Evolutionary conservation across 2,329 filamentous ascomycete species (phyloP), one percentile per base, ranked within the genome.

Genomic region (Penicillium sp.): DNA sequence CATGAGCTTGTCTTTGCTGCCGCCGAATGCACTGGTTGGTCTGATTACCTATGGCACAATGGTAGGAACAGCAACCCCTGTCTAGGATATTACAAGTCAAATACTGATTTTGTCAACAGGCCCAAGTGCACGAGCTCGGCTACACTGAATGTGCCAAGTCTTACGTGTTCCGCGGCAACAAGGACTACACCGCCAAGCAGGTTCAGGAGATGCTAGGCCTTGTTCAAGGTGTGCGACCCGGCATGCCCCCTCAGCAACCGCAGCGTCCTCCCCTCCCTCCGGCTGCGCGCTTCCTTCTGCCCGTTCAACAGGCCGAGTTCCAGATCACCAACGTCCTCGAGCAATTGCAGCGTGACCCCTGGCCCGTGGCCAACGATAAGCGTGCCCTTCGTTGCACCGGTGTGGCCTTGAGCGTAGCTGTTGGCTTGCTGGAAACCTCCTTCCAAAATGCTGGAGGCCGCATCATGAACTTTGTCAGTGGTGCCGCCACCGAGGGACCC

Each of bases 71-170:
- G n/a, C 25, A 25, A 45, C 25, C 50, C 16, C 42, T 48, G 24
- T 20, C 16, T 14, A 6, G 35, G 16, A 38, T 22, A 50, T 27
- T n/a, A 50, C 57, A 38, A 25, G 4, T 16, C 44, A 50, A 9
- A 44, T 41, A 31, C 52, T 56, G 39, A 52, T 22, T n/a, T 28
- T 24, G 13, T 41, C 51, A 41, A 61, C 35, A 91, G 88, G 85
- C 90, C 28, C 92, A 96, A 83, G 90, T 99, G 16, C 94, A 99
- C 70, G 94, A 99, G 75, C 90, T 99, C 62, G 94, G 94, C 49
- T 99, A 99, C 70, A 92, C 89, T 49, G 94, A 97, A 74, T 99
- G 94, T 74, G 90, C 94, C 60, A 99, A 97, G 76, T 96, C 92
- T 5, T 99, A 96, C 67, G 94, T 99, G 38, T 99, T 99, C 81